Base-by-base conservation (phyloP, 805 yeast species). In the Ogataea nakhonphanomensis region DNA sequence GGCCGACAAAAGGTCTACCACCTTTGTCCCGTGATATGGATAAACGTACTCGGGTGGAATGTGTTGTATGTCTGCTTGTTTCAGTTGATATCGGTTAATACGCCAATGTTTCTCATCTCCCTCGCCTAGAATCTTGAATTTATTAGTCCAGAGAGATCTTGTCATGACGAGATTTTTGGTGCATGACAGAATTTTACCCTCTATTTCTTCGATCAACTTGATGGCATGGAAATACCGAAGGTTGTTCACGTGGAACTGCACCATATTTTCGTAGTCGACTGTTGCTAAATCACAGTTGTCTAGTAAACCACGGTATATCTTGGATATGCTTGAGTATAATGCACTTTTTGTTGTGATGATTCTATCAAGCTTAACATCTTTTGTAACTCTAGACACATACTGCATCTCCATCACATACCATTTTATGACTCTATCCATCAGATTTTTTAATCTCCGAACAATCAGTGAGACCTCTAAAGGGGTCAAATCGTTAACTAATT, bases 191-290 rank as follows among this genome's bases (percentile, higher is more conserved):
- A 41, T 39, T 23, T 41, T 41, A 3, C 41, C 28, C 34, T 59
- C 64, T 10, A 51, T 23, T 13, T 46, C 44, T 5, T 50, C 25
- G 8, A 60, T 46, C 2, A 43, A 9, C 4, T 45, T 38, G 11
- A 58, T 48, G 2, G 64, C 56, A 29, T 52, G 44, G n/a, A 26
- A 13, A 28, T 44, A 45, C 12, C 45, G 27, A 17, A 52, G 35
- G 17, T 50, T 43, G 24, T 37, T 26, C 35, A 49, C 39, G 34
- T 51, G 51, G 15, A 58, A 50, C 8, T 42, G 37, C 10, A 57
- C 43, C 7, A 58, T 42, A 20, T 49, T 45, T 32, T 57, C 60
- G 44, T 56, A 61, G 35, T 60, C 64, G 3, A 37, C 29, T 7
- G 48, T 39, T 7, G 30, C 29, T 1, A 56, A 41, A 20, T 43